A percentile compares a stretch with the other conserved stretches of the same genome.
phyloP scores from a whole-genome alignment of 768 basidiomycete genomes.

The Candolleomyces efflorescens region DNA sequence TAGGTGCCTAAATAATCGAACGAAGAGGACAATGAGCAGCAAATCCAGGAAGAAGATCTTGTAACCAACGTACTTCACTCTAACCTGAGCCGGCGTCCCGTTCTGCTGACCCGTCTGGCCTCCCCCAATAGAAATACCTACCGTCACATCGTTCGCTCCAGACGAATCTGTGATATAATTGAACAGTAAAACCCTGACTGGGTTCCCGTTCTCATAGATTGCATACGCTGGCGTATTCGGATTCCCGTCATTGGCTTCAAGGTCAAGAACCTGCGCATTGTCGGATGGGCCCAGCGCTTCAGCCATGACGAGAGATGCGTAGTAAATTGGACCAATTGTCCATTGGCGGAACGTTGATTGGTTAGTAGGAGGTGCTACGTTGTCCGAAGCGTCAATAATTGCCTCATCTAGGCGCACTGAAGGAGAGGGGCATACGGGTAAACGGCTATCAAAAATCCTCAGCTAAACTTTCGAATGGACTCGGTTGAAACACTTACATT shows the following conservation, averaged over 20 bases:
- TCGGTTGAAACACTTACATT: conserved; percentile 41
- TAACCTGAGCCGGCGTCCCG: conserved; percentile 40
- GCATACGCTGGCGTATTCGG: conserved; percentile 64
- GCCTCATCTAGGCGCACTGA: too few species aligned
- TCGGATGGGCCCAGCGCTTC: conserved; percentile 69
- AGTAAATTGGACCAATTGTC: conserved; percentile 73
- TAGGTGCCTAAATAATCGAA: conserved; percentile 41
- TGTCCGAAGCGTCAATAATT: neutral
- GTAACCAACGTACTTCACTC: conserved; percentile 47
- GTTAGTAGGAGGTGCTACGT: conserved; percentile 45
- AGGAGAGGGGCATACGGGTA: conserved; percentile 42
- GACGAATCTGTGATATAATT: conserved; percentile 65
- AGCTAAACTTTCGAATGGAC: conserved; percentile 14
- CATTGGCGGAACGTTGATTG: conserved; percentile 57
- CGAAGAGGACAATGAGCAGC: neutral
- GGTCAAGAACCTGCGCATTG: conserved; percentile 62
- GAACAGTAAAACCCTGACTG: conserved; percentile 61
- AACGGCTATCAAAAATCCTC: conserved; percentile 45
- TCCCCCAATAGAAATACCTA: conserved; percentile 45
- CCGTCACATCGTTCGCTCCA: conserved; percentile 45
- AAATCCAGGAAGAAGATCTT: neutral
- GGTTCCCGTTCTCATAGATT: conserved; percentile 66
- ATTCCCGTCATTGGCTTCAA: conserved; percentile 46
- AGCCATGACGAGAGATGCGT: conserved; percentile 64
- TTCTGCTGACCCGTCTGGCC: conserved; percentile 32